These are phyloP conservation scores for Castanea mollissima DNA, from an alignment of 306 rosid species.

Conservation along the genomic window DNA sequence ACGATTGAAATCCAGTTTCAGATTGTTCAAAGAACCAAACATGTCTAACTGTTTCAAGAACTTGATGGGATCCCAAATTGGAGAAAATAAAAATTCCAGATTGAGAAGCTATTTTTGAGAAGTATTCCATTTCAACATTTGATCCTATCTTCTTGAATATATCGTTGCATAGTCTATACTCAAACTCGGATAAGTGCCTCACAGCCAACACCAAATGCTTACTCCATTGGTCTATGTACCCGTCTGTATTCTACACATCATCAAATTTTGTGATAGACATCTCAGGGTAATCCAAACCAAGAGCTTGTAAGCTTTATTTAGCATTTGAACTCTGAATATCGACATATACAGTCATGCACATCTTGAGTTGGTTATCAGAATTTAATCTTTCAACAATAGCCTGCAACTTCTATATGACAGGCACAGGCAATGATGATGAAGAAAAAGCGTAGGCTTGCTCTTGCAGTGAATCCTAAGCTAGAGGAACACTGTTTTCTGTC, in stretches of 20 bases:
- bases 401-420: constrained; percentile 45
- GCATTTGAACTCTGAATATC: constrained; percentile 55
- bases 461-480: constrained; percentile 37
- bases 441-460: constrained; percentile 16
- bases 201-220: constrained; percentile 56
- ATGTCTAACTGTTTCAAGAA: constrained; percentile 67
- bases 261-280: constrained; percentile 30
- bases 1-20: constrained; percentile 60
- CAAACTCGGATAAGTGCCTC: constrained; percentile 47
- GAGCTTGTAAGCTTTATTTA: constrained; percentile 47
- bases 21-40: constrained; percentile 55
- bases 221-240: constrained; percentile 62
- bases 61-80: constrained; percentile 72
- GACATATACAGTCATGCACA: constrained; percentile 45
- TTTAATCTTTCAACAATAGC: constrained; percentile 46
- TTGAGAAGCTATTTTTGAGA: constrained; percentile 52
- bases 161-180: constrained; percentile 44
- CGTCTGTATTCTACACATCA: constrained; percentile 28
- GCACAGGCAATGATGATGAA: constrained; percentile 30
- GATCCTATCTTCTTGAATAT: constrained; percentile 51
- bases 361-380: constrained; percentile 46
- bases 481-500: constrained; percentile 33
- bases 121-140: constrained; percentile 37
- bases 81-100: constrained; percentile 60
- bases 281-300: constrained; percentile 69